Evolutionary conservation across 2,329 filamentous ascomycete species (phyloP).

Genomic region (Aspergillus texensis): DNA sequence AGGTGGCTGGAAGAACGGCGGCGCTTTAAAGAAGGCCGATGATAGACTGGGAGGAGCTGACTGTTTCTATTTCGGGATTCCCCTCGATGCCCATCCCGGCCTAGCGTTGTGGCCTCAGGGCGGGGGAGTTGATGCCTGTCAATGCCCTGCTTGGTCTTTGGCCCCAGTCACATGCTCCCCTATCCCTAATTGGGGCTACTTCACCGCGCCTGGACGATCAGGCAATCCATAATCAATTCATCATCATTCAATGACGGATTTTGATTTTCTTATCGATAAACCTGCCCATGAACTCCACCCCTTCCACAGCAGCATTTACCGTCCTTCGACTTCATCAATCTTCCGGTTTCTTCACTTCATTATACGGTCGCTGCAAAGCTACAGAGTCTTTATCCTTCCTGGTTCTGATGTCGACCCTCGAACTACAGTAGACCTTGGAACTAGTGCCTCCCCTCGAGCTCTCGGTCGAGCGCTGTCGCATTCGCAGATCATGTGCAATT

Average conservation of each 20-base stretch:
- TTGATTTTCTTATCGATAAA: constrained; percentile 31
- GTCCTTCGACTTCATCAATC: not conserved
- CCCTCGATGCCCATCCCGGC: constrained; percentile 25
- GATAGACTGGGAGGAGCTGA: constrained; percentile 26
- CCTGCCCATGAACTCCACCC: constrained; percentile 5
- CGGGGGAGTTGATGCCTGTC: constrained; percentile 28
- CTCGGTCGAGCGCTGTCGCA: not conserved
- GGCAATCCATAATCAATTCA: constrained; percentile 9
- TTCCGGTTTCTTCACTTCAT: not conserved
- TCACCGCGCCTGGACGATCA: constrained; percentile 7
- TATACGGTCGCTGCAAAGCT: not conserved
- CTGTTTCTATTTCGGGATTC: constrained; percentile 38
- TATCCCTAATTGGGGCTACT: constrained; percentile 7
- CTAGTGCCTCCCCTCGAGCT: not conserved
- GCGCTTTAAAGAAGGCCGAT: constrained; percentile 24
- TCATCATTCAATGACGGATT: constrained; percentile 1
- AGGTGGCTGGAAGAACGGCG: constrained; percentile 25
- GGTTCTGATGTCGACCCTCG: not conserved
- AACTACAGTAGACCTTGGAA: not conserved
- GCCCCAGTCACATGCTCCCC: constrained; percentile 12
- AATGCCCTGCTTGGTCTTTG: constrained; percentile 4
- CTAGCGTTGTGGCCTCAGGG: constrained; percentile 30
- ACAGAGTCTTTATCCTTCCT: not conserved
- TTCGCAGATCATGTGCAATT: constrained; percentile 22
- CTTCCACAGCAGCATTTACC: not conserved